Base-by-base conservation (phyloP, 2,329 filamentous ascomycete species). In the Pseudomassariella vexata region DNA sequence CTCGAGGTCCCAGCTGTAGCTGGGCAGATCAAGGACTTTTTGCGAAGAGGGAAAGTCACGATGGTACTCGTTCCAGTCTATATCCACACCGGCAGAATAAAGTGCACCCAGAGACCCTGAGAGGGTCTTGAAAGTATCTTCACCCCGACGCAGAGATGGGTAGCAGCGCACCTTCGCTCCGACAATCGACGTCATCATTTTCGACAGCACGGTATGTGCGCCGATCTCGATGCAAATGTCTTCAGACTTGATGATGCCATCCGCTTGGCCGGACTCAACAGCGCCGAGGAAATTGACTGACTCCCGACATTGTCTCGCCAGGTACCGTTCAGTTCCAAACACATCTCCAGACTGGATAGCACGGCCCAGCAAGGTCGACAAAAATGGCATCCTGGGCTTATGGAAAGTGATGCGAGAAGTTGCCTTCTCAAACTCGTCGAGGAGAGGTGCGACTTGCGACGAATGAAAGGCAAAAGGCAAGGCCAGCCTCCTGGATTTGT, bases 1-100 rank as follows among this genome's bases (percentile, higher is more conserved):
- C 60, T 81, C 80, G 41, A 68, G 59, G 48, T 81, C 73, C 56
- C 76, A 82, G 9, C 60, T 63, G 52, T 82, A 82, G 3, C 68
- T 66, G 2, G 79, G 79, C 9, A 82, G 56, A 3, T 63, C 53
- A 18, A 79, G 55, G 17, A 81, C 57, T 36, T 68, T 58, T 26
- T 75, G 68, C 5, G 63, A 61, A 30, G 60, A 47, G 37, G 71
- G 66, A 53, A 76, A 79, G 30, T 69, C 60, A 18, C 59, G 55
- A 50, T 79, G 73, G 49, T 68, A 78, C 46, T 75, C 73, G 31
- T 66, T 63, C 65, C 78, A 82, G 44, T 32, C 12, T 16, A 47
- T 38, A 9, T 39, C 29, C 5, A 73, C 56, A 38, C 71, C 71
- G 17, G 59, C 60, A 6, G 55, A 48, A 52, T 72, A 70, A 3